Evolutionary conservation across 2,329 filamentous ascomycete species (phyloP).

Genomic region (Sporothrix pallida): DNA sequence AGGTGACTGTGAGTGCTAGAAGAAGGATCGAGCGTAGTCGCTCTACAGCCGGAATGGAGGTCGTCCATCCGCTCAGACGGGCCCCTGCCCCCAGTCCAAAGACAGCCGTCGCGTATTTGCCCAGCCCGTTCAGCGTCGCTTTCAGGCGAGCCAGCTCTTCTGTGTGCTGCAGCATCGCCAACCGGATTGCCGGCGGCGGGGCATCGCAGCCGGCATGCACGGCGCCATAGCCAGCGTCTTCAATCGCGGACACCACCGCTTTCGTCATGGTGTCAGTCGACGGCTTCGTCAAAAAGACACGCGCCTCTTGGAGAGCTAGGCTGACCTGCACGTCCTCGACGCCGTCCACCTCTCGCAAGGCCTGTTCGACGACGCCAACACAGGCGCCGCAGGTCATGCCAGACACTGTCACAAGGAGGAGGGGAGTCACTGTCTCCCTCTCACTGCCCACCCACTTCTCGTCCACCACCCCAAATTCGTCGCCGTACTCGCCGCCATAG

Average conservation of each 20-base stretch:
- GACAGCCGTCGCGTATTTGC: background rate
- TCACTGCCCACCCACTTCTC: background rate
- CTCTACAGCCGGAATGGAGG: background rate
- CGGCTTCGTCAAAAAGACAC: background rate
- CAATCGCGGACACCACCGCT: background rate
- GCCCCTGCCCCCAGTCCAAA: background rate
- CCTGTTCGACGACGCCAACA: background rate
- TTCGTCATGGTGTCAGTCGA: background rate
- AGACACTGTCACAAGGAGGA: background rate
- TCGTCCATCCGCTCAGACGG: background rate
- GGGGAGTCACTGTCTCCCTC: too few species aligned
- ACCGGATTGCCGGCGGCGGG: background rate
- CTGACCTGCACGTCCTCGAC: background rate
- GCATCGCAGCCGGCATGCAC: background rate
- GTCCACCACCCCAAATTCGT: background rate
- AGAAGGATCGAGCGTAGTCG: background rate
- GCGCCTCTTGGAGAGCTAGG: background rate
- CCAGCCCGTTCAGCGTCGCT: background rate
- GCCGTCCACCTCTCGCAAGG: background rate
- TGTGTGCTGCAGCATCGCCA: background rate
- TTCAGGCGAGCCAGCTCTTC: background rate
- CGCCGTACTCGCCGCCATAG: background rate
- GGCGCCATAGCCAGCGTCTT: background rate
- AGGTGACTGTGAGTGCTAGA: background rate
- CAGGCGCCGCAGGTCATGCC: background rate